Percentiles rank a stretch among this genome's conserved stretches.
Evolutionary conservation across 2,329 filamentous ascomycete species (phyloP).

Genomic region (Exophiala alcalophila): DNA sequence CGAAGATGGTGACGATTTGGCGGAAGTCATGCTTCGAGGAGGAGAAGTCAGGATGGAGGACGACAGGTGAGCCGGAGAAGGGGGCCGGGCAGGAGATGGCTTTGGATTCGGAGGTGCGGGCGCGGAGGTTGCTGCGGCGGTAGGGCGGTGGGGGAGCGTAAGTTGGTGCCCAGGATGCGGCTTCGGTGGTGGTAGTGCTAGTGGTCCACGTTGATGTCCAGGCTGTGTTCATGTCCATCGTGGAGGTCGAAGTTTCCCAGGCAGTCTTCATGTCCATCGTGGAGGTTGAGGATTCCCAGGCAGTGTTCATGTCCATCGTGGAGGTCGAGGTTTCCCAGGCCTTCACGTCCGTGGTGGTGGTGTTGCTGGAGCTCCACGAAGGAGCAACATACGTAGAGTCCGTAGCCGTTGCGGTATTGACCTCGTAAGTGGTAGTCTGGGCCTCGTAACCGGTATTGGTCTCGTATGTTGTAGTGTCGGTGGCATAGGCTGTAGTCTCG

Average conservation of each 20-base stretch:
- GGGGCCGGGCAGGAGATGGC: constrained; percentile 13
- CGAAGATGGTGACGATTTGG: constrained; percentile 15
- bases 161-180: constrained; percentile 1
- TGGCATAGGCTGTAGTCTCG: neutral
- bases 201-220: neutral
- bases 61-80: constrained; percentile 18
- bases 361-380: neutral
- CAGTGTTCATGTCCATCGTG: neutral
- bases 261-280: neutral
- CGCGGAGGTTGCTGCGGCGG: constrained; percentile 1
- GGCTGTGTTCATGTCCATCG: neutral
- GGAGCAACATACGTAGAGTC: neutral
- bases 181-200: neutral
- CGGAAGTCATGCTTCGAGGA: constrained; percentile 17
- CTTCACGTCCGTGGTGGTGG: constrained; percentile 4
- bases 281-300: neutral
- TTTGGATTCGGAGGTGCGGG: constrained; percentile 5
- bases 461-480: constrained; percentile 4
- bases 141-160: constrained; percentile 8
- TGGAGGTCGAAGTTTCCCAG: neutral
- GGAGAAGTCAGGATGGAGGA: constrained; percentile 26
- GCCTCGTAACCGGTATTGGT: neutral
- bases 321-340: constrained; percentile 1
- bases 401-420: neutral
- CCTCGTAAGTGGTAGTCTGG: constrained; percentile 3